Conservation (phyloP, 768 basidiomycete species). For the Austroboletus festivus region DNA sequence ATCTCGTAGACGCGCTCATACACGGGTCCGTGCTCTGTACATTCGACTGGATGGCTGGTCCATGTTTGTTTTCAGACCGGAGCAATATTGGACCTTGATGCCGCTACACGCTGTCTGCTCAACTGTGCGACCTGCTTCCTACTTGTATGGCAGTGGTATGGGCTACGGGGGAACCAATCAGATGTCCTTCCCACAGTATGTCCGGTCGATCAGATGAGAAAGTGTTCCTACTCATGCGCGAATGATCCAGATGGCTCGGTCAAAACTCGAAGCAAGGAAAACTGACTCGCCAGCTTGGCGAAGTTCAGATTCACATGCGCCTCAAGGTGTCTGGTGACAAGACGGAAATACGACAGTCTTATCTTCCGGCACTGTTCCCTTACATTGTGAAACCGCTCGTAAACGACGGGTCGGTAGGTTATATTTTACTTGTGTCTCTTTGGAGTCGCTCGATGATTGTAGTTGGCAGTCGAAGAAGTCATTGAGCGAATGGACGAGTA, state of each 20-base stretch:
- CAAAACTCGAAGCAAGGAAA: slow-evolving; percentile 94
- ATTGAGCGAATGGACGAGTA: slow-evolving; percentile 93
- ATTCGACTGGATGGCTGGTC: neutral
- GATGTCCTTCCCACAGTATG: slow-evolving; percentile 83
- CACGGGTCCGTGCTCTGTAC: slow-evolving; percentile 60
- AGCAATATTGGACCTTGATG: slow-evolving; percentile 96
- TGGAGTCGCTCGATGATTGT: neutral
- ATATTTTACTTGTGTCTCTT: neutral
- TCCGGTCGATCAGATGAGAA: slow-evolving; percentile 10
- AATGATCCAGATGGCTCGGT: slow-evolving; percentile 78
- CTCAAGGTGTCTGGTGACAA: slow-evolving; percentile 90
- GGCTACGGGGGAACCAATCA: slow-evolving; percentile 65
- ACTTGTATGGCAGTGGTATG: slow-evolving; percentile 69
- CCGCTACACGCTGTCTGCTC: slow-evolving; percentile 91
- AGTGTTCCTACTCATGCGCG: neutral
- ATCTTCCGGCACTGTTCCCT: slow-evolving; percentile 85
- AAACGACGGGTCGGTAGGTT: slow-evolving; percentile 68
- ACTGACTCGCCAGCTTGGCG: slow-evolving; percentile 72
- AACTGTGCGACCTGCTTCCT: slow-evolving; percentile 82
- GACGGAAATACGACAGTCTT: slow-evolving; percentile 85
- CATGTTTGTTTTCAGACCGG: slow-evolving; percentile 49
- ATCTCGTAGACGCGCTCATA: slow-evolving; percentile 89
- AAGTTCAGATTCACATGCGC: slow-evolving; percentile 95
- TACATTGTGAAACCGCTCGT: slow-evolving; percentile 77
- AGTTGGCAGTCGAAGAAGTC: slow-evolving; percentile 67